Percentiles rank a stretch among this genome's conserved stretches.
phyloP scores from a whole-genome alignment of 768 basidiomycete genomes.

The Pleurotus cornucopiae region DNA sequence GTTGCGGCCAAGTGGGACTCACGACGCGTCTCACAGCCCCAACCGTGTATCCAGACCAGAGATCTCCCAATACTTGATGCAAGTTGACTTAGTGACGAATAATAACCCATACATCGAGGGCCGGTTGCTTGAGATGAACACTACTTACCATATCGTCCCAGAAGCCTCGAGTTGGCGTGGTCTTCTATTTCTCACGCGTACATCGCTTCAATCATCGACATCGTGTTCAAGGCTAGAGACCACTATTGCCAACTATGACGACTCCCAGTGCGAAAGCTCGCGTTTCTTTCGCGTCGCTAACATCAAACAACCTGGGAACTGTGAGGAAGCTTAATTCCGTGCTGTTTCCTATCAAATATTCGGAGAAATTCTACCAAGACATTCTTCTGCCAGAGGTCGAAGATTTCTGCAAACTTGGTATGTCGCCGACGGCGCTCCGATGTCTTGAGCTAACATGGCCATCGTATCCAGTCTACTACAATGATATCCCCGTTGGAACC shows the following conservation, averaged over 20 bases:
- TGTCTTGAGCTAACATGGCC: not conserved
- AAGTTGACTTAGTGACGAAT: no score
- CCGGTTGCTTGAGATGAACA: not conserved
- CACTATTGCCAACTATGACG: slow-evolving; percentile 15
- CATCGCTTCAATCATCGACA: slow-evolving; percentile 4
- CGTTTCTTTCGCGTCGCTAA: slow-evolving; percentile 70
- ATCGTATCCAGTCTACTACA: slow-evolving; percentile 70
- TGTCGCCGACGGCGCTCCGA: slow-evolving; percentile 25
- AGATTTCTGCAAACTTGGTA: slow-evolving; percentile 84
- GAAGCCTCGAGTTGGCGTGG: not conserved
- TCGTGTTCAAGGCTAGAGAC: not conserved
- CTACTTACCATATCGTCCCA: not conserved
- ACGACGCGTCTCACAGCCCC: no score
- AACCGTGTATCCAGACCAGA: no score
- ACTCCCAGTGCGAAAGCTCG: slow-evolving; percentile 28
- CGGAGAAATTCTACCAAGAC: slow-evolving; percentile 83
- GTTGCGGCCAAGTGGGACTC: no score
- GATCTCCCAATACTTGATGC: no score
- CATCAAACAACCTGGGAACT: slow-evolving; percentile 80
- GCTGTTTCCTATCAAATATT: slow-evolving; percentile 86
- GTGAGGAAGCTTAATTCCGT: slow-evolving; percentile 69
- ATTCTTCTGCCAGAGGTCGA: slow-evolving; percentile 75
- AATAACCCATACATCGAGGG: not conserved
- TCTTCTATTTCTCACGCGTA: slow-evolving; percentile 9
- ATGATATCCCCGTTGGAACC: slow-evolving; percentile 87